Percentiles rank a stretch among this genome's conserved stretches.
Conservation (phyloP, 495 filamentous ascomycete species). For the Pseudoneurospora amorphoporcata region DNA sequence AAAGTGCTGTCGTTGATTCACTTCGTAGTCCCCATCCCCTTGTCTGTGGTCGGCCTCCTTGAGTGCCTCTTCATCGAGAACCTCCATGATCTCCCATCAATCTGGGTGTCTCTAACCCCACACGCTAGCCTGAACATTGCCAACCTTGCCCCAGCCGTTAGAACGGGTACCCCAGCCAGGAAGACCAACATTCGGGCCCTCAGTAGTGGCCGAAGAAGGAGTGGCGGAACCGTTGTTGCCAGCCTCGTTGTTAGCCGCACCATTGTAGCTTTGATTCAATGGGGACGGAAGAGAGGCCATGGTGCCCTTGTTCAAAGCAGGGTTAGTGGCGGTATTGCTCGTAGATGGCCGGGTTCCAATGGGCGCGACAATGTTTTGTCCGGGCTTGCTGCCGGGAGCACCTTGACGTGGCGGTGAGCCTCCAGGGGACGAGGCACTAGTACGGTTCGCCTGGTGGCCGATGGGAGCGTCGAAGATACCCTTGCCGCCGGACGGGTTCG, state of each 20-base stretch:
- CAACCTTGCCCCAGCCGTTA: conserved; percentile 66
- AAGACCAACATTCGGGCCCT: conserved; percentile 27
- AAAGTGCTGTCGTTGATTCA: background rate
- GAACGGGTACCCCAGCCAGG: conserved; percentile 61
- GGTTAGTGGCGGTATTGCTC: conserved; percentile 46
- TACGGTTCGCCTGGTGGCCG: conserved; percentile 68
- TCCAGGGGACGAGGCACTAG: conserved; percentile 81
- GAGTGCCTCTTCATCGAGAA: background rate
- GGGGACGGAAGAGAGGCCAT: conserved; percentile 87
- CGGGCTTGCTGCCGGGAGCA: conserved; percentile 39
- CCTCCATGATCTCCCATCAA: background rate
- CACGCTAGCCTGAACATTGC: conserved; percentile 63
- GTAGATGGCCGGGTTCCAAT: conserved; percentile 79
- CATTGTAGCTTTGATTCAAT: conserved; percentile 65
- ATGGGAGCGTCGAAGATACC: conserved; percentile 53
- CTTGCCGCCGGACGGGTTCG: conserved; percentile 59
- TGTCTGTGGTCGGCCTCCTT: background rate
- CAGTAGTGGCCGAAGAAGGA: conserved; percentile 28
- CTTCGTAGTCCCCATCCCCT: background rate
- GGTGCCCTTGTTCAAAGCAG: conserved; percentile 70
- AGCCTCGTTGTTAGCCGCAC: conserved; percentile 27
- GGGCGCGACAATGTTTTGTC: conserved; percentile 59
- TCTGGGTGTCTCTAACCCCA: conserved; percentile 48
- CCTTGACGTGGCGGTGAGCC: conserved; percentile 72
- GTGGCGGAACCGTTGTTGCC: conserved; percentile 20